phyloP scores from a whole-genome alignment of 805 yeast species.

The Kuraishia piskuri region DNA sequence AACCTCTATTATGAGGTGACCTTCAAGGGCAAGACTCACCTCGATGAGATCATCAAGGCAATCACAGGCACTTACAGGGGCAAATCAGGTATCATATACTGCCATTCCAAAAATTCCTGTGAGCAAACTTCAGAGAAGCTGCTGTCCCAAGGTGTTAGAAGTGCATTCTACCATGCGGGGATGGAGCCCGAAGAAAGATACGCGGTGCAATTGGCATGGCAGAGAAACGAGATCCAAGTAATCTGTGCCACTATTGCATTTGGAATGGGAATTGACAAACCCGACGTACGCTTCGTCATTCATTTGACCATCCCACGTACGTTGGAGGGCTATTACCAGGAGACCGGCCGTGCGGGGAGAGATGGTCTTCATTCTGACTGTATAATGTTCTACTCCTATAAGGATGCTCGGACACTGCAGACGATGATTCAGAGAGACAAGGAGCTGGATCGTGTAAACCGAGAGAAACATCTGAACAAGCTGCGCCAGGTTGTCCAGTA shows the following conservation, averaged over 20 bases:
- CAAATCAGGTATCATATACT: slow-evolving; percentile 83
- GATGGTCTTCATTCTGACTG: slow-evolving; percentile 84
- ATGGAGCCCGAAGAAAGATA: slow-evolving; percentile 71
- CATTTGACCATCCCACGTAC: slow-evolving; percentile 86
- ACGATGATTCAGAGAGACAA: slow-evolving; percentile 70
- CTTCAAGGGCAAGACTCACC: slow-evolving; percentile 48
- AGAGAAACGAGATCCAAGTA: slow-evolving; percentile 55
- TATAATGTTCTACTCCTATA: slow-evolving; percentile 70
- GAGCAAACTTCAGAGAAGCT: slow-evolving; percentile 69
- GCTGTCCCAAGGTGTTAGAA: slow-evolving; percentile 48
- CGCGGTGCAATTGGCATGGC: slow-evolving; percentile 77
- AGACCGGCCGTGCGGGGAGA: slow-evolving; percentile 97
- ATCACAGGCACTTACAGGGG: slow-evolving; percentile 41
- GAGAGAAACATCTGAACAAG: slow-evolving; percentile 70
- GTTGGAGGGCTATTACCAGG: slow-evolving; percentile 94
- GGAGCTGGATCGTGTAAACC: slow-evolving; percentile 52
- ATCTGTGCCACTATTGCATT: slow-evolving; percentile 97
- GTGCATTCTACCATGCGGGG: slow-evolving; percentile 91
- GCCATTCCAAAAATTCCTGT: slow-evolving; percentile 85
- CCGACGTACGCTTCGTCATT: slow-evolving; percentile 87
- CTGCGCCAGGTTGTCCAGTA: slow-evolving; percentile 80
- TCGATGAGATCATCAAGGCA: slow-evolving; percentile 51
- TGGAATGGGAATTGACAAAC: slow-evolving; percentile 98
- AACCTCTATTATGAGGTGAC: slow-evolving; percentile 75
- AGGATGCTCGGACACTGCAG: slow-evolving; percentile 72